Percentiles rank a stretch among this genome's conserved stretches.
Conservation (phyloP, 2,329 filamentous ascomycete species). For the Paramyrothecium roridum region DNA sequence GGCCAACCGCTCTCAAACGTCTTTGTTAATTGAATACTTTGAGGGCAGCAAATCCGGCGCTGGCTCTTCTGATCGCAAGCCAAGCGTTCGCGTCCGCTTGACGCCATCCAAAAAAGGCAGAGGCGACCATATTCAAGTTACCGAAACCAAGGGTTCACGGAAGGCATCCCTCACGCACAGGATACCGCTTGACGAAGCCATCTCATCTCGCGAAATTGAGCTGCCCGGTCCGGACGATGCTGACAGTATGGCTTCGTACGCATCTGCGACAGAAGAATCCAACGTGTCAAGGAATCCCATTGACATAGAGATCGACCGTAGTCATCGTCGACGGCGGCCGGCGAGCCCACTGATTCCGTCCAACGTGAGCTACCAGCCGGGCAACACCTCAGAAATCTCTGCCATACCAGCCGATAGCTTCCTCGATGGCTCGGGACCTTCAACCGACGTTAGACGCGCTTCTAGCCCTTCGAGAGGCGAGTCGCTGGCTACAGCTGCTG, state of each 20-base stretch:
- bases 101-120: constrained; percentile 71
- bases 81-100: constrained; percentile 76
- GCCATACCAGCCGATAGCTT: constrained; percentile 63
- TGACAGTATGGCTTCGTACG: constrained; percentile 68
- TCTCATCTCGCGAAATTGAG: constrained; percentile 39
- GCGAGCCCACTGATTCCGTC: constrained; percentile 67
- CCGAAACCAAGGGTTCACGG: constrained; percentile 70
- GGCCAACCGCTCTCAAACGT: constrained; percentile 73
- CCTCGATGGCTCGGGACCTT: constrained; percentile 53
- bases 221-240: constrained; percentile 56
- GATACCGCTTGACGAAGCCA: constrained; percentile 48
- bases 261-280: constrained; percentile 76
- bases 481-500: constrained; percentile 33
- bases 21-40: constrained; percentile 91
- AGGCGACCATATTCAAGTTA: constrained; percentile 82
- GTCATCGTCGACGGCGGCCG: constrained; percentile 53
- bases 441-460: constrained; percentile 34
- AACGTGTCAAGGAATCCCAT: constrained; percentile 75
- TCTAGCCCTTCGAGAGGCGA: constrained; percentile 39
- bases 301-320: constrained; percentile 80
- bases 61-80: constrained; percentile 63
- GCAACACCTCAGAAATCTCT: constrained; percentile 81
- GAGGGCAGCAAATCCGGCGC: constrained; percentile 68
- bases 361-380: constrained; percentile 57
- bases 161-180: constrained; percentile 57